Conservation (phyloP, 2,329 filamentous ascomycete genomes). For the Monilinia polystroma region DNA sequence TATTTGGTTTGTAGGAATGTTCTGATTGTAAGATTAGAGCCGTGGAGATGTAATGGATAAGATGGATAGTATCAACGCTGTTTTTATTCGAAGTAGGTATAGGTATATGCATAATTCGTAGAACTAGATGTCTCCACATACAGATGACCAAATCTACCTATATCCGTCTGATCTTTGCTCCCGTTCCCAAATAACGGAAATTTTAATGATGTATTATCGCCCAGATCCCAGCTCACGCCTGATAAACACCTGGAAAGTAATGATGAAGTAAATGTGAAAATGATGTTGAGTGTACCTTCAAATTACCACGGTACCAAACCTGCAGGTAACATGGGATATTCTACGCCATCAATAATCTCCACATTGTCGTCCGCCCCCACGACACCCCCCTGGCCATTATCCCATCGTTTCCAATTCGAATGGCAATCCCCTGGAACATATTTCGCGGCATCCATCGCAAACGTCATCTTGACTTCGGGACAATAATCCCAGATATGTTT, state of each 20-base stretch:
- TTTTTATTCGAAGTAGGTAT: too few species aligned
- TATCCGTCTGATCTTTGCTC: too few species aligned
- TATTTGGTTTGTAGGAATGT: too few species aligned
- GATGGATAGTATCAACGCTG: too few species aligned
- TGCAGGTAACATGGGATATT: constrained; percentile 38
- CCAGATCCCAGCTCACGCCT: too few species aligned
- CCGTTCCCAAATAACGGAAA: too few species aligned
- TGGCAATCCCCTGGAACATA: constrained; percentile 51
- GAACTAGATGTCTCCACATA: too few species aligned
- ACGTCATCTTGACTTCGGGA: constrained; percentile 58
- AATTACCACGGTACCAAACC: constrained; percentile 37
- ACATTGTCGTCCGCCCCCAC: constrained; percentile 23
- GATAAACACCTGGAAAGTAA: neutral
- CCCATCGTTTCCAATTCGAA: constrained; percentile 47
- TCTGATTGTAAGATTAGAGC: too few species aligned
- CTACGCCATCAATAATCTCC: constrained; percentile 38
- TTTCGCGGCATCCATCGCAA: constrained; percentile 54
- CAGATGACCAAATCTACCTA: too few species aligned
- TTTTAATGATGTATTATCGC: too few species aligned
- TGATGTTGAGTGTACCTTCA: neutral
- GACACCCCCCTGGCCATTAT: constrained; percentile 31
- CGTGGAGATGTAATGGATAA: too few species aligned
- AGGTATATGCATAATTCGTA: too few species aligned
- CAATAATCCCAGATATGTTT: constrained; percentile 57
- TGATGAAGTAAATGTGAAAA: neutral